Conservation (phyloP, 1,139 yeast genomes). For the Hansenula sp. region DNA sequence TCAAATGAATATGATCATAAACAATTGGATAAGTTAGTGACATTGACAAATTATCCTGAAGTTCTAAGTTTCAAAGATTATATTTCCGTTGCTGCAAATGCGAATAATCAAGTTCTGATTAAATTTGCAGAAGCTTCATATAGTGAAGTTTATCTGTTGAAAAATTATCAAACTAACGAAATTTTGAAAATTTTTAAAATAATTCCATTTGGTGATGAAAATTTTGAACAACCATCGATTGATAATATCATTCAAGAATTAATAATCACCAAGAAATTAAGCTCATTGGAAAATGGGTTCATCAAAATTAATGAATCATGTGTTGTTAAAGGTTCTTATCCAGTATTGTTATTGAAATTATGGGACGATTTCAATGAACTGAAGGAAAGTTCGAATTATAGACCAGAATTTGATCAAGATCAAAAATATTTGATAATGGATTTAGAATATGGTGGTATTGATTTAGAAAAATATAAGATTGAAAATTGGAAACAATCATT, state of each 20-base stretch:
- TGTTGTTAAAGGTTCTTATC: slow-evolving; percentile 44
- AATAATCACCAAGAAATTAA: slow-evolving; percentile 35
- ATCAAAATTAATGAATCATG: slow-evolving; percentile 35
- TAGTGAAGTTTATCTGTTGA: slow-evolving; percentile 39
- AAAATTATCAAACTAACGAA: slow-evolving; percentile 19
- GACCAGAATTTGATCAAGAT: slow-evolving; percentile 30
- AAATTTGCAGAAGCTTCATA: slow-evolving; percentile 44
- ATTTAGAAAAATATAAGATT: slow-evolving; percentile 40
- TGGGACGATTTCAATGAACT: slow-evolving; percentile 40
- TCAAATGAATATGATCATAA: slow-evolving; percentile 24
- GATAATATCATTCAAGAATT: slow-evolving; percentile 45
- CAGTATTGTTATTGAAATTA: slow-evolving; percentile 32
- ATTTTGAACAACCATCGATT: slow-evolving; percentile 35
- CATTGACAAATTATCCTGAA: slow-evolving; percentile 29
- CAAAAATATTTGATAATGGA: slow-evolving; percentile 44
- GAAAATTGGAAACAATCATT: slow-evolving; percentile 49
- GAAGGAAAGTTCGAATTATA: slow-evolving; percentile 28
- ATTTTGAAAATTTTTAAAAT: slow-evolving; percentile 38
- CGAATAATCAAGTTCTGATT: slow-evolving; percentile 20
- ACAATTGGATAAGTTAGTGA: slow-evolving; percentile 31
- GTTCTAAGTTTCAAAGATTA: slow-evolving; percentile 20
- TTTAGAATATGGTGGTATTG: slow-evolving; percentile 44
- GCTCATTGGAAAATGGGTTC: slow-evolving; percentile 34
- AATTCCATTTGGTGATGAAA: slow-evolving; percentile 45
- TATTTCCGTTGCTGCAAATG: slow-evolving; percentile 13